Evolutionary conservation across 176 grass and related monocot genomes (phyloP).

Genomic region (Poa pratensis): DNA sequence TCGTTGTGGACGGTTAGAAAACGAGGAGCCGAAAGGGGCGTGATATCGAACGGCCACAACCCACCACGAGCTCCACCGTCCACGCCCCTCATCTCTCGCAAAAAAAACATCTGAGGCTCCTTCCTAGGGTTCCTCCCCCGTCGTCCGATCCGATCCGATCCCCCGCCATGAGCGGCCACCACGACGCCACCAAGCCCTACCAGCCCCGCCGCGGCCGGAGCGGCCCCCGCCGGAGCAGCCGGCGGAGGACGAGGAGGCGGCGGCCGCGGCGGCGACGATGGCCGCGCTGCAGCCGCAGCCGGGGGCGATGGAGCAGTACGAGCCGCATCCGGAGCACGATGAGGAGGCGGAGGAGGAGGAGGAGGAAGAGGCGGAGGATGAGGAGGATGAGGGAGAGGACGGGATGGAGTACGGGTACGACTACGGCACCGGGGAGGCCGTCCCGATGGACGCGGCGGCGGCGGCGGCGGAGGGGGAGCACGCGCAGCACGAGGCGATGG

Average conservation of each 20-base stretch:
- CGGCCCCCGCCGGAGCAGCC: conserved; percentile 28
- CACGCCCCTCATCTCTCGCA: too few relatives aligned
- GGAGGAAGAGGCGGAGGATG: conserved; percentile 35
- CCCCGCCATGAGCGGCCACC: conserved; percentile 66
- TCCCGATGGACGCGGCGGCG: conserved; percentile 67
- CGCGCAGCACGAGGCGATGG: conserved; percentile 46
- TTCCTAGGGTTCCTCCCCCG: conserved; percentile 60
- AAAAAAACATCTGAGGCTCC: not conserved
- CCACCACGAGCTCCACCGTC: too few relatives aligned
- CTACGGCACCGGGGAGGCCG: conserved; percentile 31
- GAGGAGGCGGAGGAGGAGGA: conserved; percentile 33
- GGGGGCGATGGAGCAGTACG: conserved; percentile 50
- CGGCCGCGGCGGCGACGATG: conserved; percentile 21
- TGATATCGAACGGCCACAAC: conserved; percentile 33
- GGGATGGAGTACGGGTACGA: conserved; percentile 43
- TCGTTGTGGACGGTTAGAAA: too few relatives aligned
- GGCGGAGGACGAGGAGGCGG: conserved; percentile 26
- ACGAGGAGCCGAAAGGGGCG: not conserved
- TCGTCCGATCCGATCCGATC: conserved; percentile 58
- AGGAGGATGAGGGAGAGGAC: conserved; percentile 38
- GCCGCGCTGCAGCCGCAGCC: conserved; percentile 34
- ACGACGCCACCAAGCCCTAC: conserved; percentile 74
- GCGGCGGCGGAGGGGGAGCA: conserved; percentile 42
- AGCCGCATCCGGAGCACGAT: conserved; percentile 37
- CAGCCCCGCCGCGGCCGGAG: conserved; percentile 68